These are phyloP conservation scores for Entomortierella lignicola DNA, from an alignment of 192 early-diverging fungal species.

Conservation along the genomic window DNA sequence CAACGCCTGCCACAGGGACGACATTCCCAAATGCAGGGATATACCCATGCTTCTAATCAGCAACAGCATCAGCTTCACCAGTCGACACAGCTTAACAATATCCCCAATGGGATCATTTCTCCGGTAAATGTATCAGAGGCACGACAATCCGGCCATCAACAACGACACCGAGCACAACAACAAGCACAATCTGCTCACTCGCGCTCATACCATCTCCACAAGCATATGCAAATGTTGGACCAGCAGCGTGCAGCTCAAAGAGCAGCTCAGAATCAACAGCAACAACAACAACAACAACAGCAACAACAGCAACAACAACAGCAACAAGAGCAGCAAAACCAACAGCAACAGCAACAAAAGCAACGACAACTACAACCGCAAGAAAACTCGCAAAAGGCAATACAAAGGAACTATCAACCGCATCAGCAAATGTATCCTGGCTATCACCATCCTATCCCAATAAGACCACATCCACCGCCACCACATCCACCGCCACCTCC, in stretches of 20 bases:
- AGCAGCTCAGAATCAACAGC: conserved; percentile 23
- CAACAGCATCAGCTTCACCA: conserved; percentile 8
- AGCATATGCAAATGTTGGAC: conserved; percentile 52
- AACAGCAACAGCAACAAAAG: conserved; percentile 13
- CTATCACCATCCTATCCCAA: conserved; percentile 29
- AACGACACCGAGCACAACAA: conserved; percentile 47
- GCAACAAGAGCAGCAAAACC: conserved; percentile 14
- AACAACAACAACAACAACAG: conserved; percentile 15
- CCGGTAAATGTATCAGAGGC: neutral
- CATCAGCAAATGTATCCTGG: conserved; percentile 50
- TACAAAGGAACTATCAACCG: conserved; percentile 44
- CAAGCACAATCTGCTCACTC: conserved; percentile 51
- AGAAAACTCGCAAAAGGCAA: neutral
- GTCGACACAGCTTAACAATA: neutral
- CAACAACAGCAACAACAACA: conserved; percentile 13
- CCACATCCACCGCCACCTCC: conserved; percentile 1
- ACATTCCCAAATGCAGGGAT: neutral
- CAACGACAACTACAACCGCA: conserved; percentile 9
- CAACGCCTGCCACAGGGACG: conserved; percentile 5
- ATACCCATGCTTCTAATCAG: conserved; percentile 2
- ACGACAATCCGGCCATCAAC: conserved; percentile 31
- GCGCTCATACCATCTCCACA: conserved; percentile 46
- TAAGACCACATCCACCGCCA: conserved; percentile 34
- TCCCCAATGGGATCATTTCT: neutral
- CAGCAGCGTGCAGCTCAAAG: conserved; percentile 36